Base-by-base conservation (phyloP, 1,139 yeast genomes). In the Zygosaccharomyces pseudobailii region DNA sequence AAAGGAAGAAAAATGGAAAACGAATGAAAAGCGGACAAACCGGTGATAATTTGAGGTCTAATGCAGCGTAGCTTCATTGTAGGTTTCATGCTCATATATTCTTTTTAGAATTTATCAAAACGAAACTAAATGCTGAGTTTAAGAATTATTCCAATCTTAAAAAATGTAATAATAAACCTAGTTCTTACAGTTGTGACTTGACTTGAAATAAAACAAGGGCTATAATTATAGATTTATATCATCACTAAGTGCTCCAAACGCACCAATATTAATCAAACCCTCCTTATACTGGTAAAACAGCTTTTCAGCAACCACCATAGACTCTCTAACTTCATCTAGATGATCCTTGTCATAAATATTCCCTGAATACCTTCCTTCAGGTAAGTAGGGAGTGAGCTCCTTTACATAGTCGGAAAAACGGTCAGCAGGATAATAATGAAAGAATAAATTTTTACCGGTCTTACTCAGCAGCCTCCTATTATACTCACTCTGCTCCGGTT, bases 381-480 rank as follows among this genome's bases (percentile, higher is more conserved):
- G 66, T 17, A 66, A 61, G 43, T 55, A 62, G 3, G 53, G 51
- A 31, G 52, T 42, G 3, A 65, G 45, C 24, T 56, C 50, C 10
- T 61, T 62, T 19, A 69, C 59, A 52, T 57, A 67, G n/a, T 58
- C 60, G 6, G 47, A 47, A 39, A 63, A 53, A 3, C 45, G 48
- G n/a, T 58, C 52, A 45, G 51, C 56, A 13, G 61, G 58, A 46
- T 62, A 68, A 40, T 62, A 58, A 51, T 71, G 73, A 53, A 67
- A 70, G 3, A 59, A 52, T 8, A 54, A 37, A n/a, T 52, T 49
- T 39, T 54, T 56, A 10, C 64, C 69, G 5, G 47, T 45, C 9
- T 51, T 34, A 13, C 23, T 50, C 13, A 53, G 43, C 42, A 58
- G 52, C n/a, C 55, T 45, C 33, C 48, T 38, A 22, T 51, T 51